phyloP scores from a whole-genome alignment of 352 stramenopile genomes.

The Globisporangium cederbergense region DNA sequence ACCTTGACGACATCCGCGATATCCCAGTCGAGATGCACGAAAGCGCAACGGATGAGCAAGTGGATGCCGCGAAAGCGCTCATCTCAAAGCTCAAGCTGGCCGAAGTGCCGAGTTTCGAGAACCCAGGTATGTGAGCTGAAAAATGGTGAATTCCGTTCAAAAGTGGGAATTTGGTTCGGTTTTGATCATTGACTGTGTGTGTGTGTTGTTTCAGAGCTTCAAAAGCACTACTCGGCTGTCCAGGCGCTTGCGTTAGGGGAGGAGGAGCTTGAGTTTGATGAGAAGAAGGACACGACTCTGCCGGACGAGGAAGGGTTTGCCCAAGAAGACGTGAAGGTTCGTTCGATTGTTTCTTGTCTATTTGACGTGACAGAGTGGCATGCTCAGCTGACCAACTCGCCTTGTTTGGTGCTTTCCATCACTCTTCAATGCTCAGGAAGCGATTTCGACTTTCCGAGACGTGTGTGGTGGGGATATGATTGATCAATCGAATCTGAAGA shows the following conservation, averaged over 20 bases:
- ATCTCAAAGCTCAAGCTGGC: conserved; percentile 70
- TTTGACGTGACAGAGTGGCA: neutral
- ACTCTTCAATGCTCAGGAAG: conserved; percentile 24
- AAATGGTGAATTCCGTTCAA: neutral
- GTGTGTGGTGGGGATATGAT: conserved; percentile 50
- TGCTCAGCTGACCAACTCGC: neutral
- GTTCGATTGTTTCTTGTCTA: neutral
- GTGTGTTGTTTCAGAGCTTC: conserved; percentile 44
- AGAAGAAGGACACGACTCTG: conserved; percentile 71
- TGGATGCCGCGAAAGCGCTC: conserved; percentile 59
- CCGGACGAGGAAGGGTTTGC: conserved; percentile 70
- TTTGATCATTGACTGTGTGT: neutral
- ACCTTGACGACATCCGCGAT: conserved; percentile 79
- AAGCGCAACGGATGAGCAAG: conserved; percentile 43
- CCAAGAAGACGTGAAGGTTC: conserved; percentile 62
- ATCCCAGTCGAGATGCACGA: conserved; percentile 39
- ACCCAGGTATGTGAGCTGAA: conserved; percentile 42
- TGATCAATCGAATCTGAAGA: conserved; percentile 44
- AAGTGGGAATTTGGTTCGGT: neutral
- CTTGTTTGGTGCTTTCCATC: neutral
- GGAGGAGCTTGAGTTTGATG: conserved; percentile 72
- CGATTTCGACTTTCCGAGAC: conserved; percentile 43
- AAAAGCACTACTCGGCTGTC: conserved; percentile 82
- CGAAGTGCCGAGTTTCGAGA: conserved; percentile 78
- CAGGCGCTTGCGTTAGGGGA: conserved; percentile 75